A percentile compares a stretch with the other conserved stretches of the same genome.
Conservation (phyloP, 192 early-diverging fungal genomes). For the Linnemannia schmuckeri region DNA sequence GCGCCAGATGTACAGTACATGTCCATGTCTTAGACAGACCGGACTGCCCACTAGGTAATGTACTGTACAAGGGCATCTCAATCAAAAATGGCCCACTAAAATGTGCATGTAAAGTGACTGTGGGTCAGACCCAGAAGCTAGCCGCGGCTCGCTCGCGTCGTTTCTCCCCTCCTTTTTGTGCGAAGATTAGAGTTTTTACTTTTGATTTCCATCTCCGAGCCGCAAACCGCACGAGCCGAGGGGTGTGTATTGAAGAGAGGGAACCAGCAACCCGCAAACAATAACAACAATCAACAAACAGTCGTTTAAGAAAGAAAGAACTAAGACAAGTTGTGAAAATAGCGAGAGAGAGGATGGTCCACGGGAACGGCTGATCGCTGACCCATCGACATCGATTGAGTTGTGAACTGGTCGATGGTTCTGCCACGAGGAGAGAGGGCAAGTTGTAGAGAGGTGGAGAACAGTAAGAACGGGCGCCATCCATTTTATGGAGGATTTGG, state of each 20-base stretch:
- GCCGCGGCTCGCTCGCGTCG: not conserved
- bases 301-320: no score
- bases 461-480: not conserved
- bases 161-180: not conserved
- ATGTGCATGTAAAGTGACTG: not conserved
- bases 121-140: not conserved
- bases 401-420: not conserved
- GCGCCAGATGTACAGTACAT: no score
- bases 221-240: conserved; percentile 7
- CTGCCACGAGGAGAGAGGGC: not conserved
- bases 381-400: not conserved
- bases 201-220: conserved; percentile 1
- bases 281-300: not conserved
- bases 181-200: not conserved
- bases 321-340: no score
- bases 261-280: not conserved
- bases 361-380: not conserved
- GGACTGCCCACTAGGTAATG: no score
- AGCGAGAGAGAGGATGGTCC: not conserved
- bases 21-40: no score
- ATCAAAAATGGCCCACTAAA: no score
- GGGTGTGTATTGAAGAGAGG: not conserved
- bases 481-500: not conserved
- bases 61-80: no score
- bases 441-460: no score